Conservation (phyloP, 2,329 filamentous ascomycete genomes). For the Beauveria asiatica region DNA sequence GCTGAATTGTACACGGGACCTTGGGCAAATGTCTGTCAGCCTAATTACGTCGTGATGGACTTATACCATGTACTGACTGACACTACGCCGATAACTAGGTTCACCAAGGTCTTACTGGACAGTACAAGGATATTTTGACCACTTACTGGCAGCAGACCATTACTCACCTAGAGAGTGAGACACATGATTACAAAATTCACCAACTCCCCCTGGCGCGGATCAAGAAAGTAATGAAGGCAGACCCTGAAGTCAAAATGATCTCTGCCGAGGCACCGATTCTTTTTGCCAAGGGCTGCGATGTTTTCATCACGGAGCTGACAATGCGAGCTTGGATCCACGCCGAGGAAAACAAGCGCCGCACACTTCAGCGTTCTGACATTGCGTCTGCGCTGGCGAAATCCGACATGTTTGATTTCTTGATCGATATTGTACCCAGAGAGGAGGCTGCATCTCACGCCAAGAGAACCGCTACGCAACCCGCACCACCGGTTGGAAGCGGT, state of each 20-base stretch:
- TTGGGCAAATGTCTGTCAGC: slow-evolving; percentile 75
- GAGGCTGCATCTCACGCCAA: slow-evolving; percentile 84
- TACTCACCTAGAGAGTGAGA: slow-evolving; percentile 86
- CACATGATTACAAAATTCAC: slow-evolving; percentile 97
- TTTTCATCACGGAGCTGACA: slow-evolving; percentile 97
- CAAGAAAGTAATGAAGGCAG: slow-evolving; percentile 99
- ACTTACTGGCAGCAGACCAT: slow-evolving; percentile 99
- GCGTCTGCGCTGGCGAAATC: slow-evolving; percentile 92
- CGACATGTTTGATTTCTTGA: slow-evolving; percentile 99
- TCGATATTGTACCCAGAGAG: slow-evolving; percentile 95
- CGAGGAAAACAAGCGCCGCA: slow-evolving; percentile 96
- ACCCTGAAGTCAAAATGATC: slow-evolving; percentile 99
- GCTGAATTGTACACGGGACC: slow-evolving; percentile 88
- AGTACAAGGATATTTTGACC: slow-evolving; percentile 93
- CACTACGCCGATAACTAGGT: slow-evolving; percentile 53
- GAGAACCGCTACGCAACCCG: slow-evolving; percentile 50
- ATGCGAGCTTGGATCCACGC: slow-evolving; percentile 99
- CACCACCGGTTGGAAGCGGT: slow-evolving; percentile 38
- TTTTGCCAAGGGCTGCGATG: slow-evolving; percentile 97
- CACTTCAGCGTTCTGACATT: slow-evolving; percentile 91
- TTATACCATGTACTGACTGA: neutral
- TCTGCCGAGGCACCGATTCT: slow-evolving; percentile 95
- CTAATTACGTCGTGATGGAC: neutral
- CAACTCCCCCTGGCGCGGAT: slow-evolving; percentile 95
- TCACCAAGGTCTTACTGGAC: slow-evolving; percentile 85